Percentiles rank a stretch among this genome's conserved stretches.
Evolutionary conservation across 495 filamentous ascomycete species (phyloP).

Genomic region (Delitschia confertaspora): DNA sequence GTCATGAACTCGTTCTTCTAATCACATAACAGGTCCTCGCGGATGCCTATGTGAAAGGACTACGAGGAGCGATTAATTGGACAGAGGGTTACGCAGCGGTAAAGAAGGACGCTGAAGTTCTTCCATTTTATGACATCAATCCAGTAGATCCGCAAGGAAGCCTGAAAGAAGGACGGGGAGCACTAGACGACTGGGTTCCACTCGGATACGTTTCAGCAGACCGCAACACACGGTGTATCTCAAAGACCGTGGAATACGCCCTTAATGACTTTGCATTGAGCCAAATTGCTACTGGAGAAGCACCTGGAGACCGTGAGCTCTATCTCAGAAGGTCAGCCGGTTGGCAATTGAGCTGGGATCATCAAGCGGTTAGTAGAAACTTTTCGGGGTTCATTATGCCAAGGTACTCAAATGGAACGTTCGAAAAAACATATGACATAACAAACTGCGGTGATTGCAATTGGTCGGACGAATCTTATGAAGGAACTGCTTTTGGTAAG

Average conservation of each 20-base stretch:
- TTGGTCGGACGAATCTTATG: constrained; percentile 28
- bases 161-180: constrained; percentile 32
- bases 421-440: constrained; percentile 31
- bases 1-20: no score
- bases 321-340: constrained; percentile 30
- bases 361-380: constrained; percentile 18
- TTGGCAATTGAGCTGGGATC: constrained; percentile 33
- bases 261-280: constrained; percentile 34
- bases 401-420: constrained; percentile 27
- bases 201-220: constrained; percentile 31
- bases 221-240: constrained; percentile 26
- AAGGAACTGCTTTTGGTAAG: constrained; percentile 30
- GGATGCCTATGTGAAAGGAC: constrained; percentile 35
- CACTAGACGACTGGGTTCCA: constrained; percentile 33
- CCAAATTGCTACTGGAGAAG: constrained; percentile 31
- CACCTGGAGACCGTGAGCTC: constrained; percentile 24
- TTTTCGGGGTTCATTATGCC: constrained; percentile 36
- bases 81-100: constrained; percentile 33
- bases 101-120: constrained; percentile 32
- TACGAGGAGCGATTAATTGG: constrained; percentile 33
- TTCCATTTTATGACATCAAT: constrained; percentile 29
- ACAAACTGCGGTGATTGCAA: constrained; percentile 31
- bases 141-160: constrained; percentile 25
- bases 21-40: no score
- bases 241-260: constrained; percentile 33